Percentiles rank a stretch among this genome's conserved stretches.
These are phyloP conservation scores for Leucoagaricus sp. DNA, from an alignment of 1,284 basidiomycete genomes.

Conservation along the genomic window DNA sequence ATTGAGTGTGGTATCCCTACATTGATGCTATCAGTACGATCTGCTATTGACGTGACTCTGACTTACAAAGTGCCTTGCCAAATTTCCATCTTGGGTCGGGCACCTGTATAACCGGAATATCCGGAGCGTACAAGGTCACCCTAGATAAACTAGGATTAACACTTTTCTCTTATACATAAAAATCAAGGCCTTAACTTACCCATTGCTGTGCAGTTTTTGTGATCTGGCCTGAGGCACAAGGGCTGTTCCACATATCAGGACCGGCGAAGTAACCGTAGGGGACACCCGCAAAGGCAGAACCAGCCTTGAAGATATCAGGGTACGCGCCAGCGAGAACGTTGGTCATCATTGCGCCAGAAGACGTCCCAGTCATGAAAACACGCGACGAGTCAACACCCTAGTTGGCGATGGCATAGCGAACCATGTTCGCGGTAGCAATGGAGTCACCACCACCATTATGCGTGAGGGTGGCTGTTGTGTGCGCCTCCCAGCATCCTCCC, in stretches of 20 bases:
- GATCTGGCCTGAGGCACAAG: constrained; percentile 45
- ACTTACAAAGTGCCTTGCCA: constrained; percentile 57
- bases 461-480: constrained; percentile 49
- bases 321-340: constrained; percentile 56
- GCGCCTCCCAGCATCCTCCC: constrained; percentile 59
- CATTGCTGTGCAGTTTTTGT: constrained; percentile 50
- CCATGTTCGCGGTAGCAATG: constrained; percentile 48
- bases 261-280: constrained; percentile 56
- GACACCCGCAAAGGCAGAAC: constrained; percentile 51
- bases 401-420: constrained; percentile 49
- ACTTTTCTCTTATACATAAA: neutral
- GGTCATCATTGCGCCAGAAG: constrained; percentile 65
- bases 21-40: neutral
- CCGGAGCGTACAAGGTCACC: constrained; percentile 46
- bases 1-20: constrained; percentile 50
- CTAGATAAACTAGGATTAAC: constrained; percentile 24
- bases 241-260: constrained; percentile 48
- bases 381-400: constrained; percentile 45
- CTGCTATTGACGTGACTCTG: neutral
- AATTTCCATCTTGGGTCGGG: constrained; percentile 51
- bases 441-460: constrained; percentile 58
- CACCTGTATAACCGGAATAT: constrained; percentile 55
- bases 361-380: constrained; percentile 53
- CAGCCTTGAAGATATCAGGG: constrained; percentile 55
- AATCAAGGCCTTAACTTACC: constrained; percentile 31